Base-by-base conservation (phyloP, 2,329 filamentous ascomycete genomes). In the Penicillium digitatum region DNA sequence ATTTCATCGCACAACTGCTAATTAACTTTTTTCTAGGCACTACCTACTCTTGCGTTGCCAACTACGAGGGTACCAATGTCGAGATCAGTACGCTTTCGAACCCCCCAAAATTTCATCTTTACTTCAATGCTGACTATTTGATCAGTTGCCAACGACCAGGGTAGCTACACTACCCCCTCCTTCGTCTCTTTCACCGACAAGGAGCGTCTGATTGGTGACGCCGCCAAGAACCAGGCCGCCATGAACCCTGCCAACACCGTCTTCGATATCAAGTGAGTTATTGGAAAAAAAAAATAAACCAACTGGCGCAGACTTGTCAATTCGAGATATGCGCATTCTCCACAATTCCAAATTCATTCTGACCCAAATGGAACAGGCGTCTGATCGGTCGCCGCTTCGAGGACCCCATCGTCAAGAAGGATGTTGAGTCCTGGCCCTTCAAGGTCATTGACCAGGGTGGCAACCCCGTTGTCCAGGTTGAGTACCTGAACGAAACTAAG, bases 31-130 rank as follows among this genome's bases (percentile, higher is more conserved):
- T 59, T 35, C 12, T 70, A 96, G 93, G 94, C 80, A 99, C 94
- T 71, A 99, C 94, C 79, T 99, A 99, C 87, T 97, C 94, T 74
- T 99, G 94, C 81, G 94, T 97, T 82, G 94, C 94, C 81, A 95
- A 89, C 80, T 99, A 97, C 82, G 94, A 97, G 82, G 94, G 94
- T 78, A 93, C 85, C 84, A 96, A 96, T 87, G 93, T 97, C 78
- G 94, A 99, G 80, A 99, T 99, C 85, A 96, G 85, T 88, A 81
- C 71, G 85, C 80, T 62, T 38, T 22, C 24, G 48, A 27, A 27
- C 31, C 14, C 20, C 24, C 20, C 3, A 26, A 32, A 10, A 29
- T 29, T 48, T 11, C 18, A 35, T 29, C 12, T 52, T 20, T 43
- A 12, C 47, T 27, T 43, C 34, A 52, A 57, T 52, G 52, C 56